A percentile compares a stretch with the other conserved stretches of the same genome.
Evolutionary conservation across 192 early-diverging fungal species (phyloP).

Genomic region (Backusella liffmaniae): DNA sequence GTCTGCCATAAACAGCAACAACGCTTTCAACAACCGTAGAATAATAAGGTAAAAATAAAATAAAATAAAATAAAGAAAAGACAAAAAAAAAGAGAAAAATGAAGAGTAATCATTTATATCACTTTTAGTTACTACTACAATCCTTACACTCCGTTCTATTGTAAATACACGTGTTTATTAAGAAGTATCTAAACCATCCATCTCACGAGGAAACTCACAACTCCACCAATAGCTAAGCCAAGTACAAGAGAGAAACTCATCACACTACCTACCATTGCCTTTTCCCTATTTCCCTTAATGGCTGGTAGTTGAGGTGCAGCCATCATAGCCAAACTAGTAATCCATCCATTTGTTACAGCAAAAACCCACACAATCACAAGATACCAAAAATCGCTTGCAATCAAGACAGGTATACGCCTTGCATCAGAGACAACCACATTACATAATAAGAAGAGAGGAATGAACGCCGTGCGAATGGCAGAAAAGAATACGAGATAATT

Average conservation of each 20-base stretch:
- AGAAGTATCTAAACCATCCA: slow-evolving; percentile 21
- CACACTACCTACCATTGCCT: slow-evolving; percentile 56
- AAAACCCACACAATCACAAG: slow-evolving; percentile 57
- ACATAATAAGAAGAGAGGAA: slow-evolving; percentile 63
- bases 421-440: not conserved
- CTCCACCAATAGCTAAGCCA: slow-evolving; percentile 69
- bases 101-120: not conserved
- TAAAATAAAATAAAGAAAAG: not conserved
- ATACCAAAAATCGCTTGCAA: slow-evolving; percentile 46
- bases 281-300: slow-evolving; percentile 34
- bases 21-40: not conserved
- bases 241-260: slow-evolving; percentile 62
- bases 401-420: slow-evolving; percentile 37
- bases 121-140: not conserved
- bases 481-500: slow-evolving; percentile 45
- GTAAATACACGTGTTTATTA: slow-evolving; percentile 7
- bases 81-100: not conserved
- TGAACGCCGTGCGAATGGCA: slow-evolving; percentile 51
- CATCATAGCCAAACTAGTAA: slow-evolving; percentile 65
- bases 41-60: not conserved
- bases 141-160: not conserved
- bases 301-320: slow-evolving; percentile 39
- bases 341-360: slow-evolving; percentile 66
- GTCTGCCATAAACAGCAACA: not conserved
- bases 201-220: slow-evolving; percentile 51